Evolutionary conservation across 108 stramenopile species (phyloP).

Genomic region (Cylindrotheca fusiformis): DNA sequence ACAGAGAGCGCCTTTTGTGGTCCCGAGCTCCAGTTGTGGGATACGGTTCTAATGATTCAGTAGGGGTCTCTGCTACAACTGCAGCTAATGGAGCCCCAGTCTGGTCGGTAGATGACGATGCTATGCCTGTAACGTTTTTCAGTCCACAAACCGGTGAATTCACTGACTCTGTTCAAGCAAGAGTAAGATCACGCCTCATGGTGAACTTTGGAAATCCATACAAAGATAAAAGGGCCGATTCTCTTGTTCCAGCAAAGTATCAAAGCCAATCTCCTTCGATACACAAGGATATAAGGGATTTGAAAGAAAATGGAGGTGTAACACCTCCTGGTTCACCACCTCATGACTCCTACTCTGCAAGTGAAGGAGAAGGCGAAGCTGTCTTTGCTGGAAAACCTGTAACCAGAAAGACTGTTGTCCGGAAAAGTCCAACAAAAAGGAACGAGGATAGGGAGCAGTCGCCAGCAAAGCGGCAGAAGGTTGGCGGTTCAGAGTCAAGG

Average conservation of each 20-base stretch:
- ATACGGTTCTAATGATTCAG: conserved; percentile 69
- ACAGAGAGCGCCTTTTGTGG: conserved; percentile 65
- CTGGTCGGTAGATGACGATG: conserved; percentile 79
- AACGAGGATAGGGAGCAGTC: conserved; percentile 12
- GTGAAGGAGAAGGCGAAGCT: conserved; percentile 76
- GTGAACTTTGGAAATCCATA: conserved; percentile 85
- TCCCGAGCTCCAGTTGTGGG: conserved; percentile 64
- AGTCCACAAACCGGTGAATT: conserved; percentile 71
- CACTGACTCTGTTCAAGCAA: conserved; percentile 60
- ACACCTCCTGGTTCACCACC: conserved; percentile 78
- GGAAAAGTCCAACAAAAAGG: conserved; percentile 19
- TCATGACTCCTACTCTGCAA: conserved; percentile 56
- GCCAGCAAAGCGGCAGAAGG: conserved; percentile 19
- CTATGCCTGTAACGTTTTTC: conserved; percentile 70
- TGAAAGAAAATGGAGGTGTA: conserved; percentile 16
- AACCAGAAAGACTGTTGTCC: conserved; percentile 16
- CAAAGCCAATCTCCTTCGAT: conserved; percentile 55
- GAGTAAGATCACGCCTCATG: conserved; percentile 50
- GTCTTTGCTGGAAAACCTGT: conserved; percentile 62
- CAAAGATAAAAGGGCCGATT: conserved; percentile 68
- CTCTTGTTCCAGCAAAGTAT: conserved; percentile 60
- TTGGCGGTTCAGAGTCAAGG: background rate
- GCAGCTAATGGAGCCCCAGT: conserved; percentile 66
- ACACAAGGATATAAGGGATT: conserved; percentile 1
- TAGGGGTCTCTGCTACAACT: conserved; percentile 72